Base-by-base conservation (phyloP, 331 rosid genomes). In the Rhamnella rubrinervis region DNA sequence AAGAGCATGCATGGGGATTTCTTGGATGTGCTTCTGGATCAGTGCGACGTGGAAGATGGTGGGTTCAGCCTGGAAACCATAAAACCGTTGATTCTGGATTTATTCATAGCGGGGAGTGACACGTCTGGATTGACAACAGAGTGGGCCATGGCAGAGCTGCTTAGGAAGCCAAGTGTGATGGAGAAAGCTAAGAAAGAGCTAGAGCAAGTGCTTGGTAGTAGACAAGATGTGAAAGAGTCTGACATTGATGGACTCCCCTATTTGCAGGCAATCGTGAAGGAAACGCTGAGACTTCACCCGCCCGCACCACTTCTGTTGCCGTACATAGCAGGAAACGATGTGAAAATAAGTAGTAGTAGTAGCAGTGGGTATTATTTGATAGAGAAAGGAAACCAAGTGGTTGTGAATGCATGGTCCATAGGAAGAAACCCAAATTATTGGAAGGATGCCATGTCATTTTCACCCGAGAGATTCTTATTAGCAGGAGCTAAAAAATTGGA, bases 141-240 rank as follows among this genome's bases (percentile, higher is more conserved):
- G 51, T 74, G 72, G 78, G 72, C 81, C 12, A 65, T 77, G 81
- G 73, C 77, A 3, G 81, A 77, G 51, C 73, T 77, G 17, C 65
- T 74, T 16, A 44, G 61, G 16, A 49, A 65, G 44, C 67, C 46
- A 3, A 11, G 47, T 2, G 5, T 31, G 6, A 15, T 66, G 7
- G 41, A 6, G 3, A 74, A 74, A 58, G 71, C 67, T 10, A 59
- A 47, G 31, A 17, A 8, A 7, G 72, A 74, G 35, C 72, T 75
- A 1, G 6, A 26, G 1, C 51, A 69, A 55, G 59, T 53, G 6
- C 44, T 75, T 4, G 79, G 79, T 10, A 40, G 28, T 2, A 40
- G 51, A 1, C 28, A 31, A 6, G 26, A 5, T 15, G 31, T 60
- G 8, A 40, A 75, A 58, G 79, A 75, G 26, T 61, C 79, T 0